A percentile compares a stretch with the other conserved stretches of the same genome.
Conservation (phyloP, 441 rosid species). For the Pelargonium cotyledonis region DNA sequence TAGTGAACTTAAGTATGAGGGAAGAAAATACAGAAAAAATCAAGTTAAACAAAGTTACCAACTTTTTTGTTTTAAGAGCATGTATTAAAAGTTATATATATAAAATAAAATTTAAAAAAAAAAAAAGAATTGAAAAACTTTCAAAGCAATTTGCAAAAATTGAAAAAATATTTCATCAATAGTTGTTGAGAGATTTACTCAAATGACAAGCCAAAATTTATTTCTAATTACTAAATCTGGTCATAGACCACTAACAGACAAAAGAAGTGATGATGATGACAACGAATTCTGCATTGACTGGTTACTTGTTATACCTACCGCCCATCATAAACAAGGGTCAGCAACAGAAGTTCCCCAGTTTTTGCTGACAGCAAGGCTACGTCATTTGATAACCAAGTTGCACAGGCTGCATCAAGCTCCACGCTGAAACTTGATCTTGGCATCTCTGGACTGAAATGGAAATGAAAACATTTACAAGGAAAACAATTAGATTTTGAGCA, state of each 20-base stretch:
- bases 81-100: too few relatives aligned
- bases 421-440: conserved; percentile 79
- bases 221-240: background rate
- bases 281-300: background rate
- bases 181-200: background rate
- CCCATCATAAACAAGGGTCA: conserved; percentile 93
- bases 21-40: background rate
- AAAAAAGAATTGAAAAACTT: background rate
- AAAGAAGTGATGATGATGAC: background rate
- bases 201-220: background rate
- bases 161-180: background rate
- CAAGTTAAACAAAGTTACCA: background rate
- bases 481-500: background rate
- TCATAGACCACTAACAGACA: conserved; percentile 6
- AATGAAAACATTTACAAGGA: conserved; percentile 12
- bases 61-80: background rate
- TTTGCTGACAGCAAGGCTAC: conserved; percentile 88
- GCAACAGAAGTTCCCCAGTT: conserved; percentile 79
- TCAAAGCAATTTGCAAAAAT: background rate
- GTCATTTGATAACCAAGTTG: conserved; percentile 76
- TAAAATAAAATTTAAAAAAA: too few relatives aligned
- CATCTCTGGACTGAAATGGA: conserved; percentile 74
- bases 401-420: conserved; percentile 96
- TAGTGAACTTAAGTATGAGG: background rate
- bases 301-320: conserved; percentile 41